A percentile compares a stretch with the other conserved stretches of the same genome.
Evolutionary conservation across 495 filamentous ascomycete species (phyloP).

Genomic region (Podospora bellae-mahoneyi): DNA sequence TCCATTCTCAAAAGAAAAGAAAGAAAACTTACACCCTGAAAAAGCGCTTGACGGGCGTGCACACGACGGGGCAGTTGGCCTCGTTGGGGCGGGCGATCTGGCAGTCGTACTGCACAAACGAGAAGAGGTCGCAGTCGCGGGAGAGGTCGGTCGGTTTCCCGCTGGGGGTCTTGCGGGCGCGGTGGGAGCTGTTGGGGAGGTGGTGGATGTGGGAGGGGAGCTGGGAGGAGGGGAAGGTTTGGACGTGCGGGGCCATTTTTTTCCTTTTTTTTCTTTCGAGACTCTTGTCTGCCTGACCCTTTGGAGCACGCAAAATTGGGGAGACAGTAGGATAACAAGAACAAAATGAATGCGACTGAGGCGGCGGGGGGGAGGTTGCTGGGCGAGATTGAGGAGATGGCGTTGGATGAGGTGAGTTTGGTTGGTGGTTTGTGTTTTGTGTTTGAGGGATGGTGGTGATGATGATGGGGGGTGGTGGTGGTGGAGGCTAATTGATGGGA

Average conservation of each 20-base stretch:
- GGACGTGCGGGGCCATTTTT: conserved; percentile 59
- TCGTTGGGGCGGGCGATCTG: conserved; percentile 55
- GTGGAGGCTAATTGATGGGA: background rate
- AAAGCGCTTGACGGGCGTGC: conserved; percentile 69
- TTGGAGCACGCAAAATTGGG: no score
- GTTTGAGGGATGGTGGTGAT: background rate
- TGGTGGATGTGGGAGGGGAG: conserved; percentile 51
- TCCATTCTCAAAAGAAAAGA: conserved; percentile 13
- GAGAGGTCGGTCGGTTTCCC: conserved; percentile 54
- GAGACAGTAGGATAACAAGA: background rate
- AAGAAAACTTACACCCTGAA: conserved; percentile 66
- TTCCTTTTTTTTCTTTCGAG: background rate
- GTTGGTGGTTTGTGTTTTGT: background rate
- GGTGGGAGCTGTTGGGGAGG: conserved; percentile 35
- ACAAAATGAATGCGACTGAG: background rate
- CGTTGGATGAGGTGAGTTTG: conserved; percentile 37
- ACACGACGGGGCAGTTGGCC: conserved; percentile 56
- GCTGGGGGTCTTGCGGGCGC: conserved; percentile 47
- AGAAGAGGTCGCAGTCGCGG: conserved; percentile 63
- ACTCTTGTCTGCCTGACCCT: background rate
- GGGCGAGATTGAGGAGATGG: conserved; percentile 38
- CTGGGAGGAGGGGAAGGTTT: conserved; percentile 52
- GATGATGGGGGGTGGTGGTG: background rate
- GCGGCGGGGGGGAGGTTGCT: conserved; percentile 54
- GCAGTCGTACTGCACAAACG: conserved; percentile 82